Evolutionary conservation across 2,329 filamentous ascomycete genomes (phyloP), one percentile per base, ranked within the genome.

Genomic region (Sarocladium oryzae): DNA sequence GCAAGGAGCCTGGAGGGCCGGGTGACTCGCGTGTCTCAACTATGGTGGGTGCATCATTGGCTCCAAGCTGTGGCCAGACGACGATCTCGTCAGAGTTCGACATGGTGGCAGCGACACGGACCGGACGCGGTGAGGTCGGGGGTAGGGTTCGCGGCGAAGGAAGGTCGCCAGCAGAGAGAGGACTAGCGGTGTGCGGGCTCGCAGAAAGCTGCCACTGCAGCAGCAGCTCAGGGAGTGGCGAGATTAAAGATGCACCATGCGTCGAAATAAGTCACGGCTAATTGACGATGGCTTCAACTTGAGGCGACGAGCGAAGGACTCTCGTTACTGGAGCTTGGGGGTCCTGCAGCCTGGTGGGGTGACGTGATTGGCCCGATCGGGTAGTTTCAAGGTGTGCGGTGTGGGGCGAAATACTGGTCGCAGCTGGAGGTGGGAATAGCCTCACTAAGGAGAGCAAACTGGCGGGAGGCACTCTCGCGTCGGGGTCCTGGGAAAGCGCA

Each of bases 61-160:
- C 28, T 21, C 43, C 43, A 20, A 18, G 43, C n/a, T 30, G 24
- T 24, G 43, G 43, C 43, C 43, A 48, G 55, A 76, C 73, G 21
- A 77, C 66, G 51, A 78, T 76, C 60, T 78, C 74, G 56, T 77
- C 73, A 65, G 75, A 73, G 50, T 72, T 69, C 59, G 55, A 37
- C 38, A 56, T 57, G 38, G 54, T 54, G 30, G 52, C 57, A 24
- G 55, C 61, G 58, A 53, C 58, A 52, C 30, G 37, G 15, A 52
- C 62, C 63, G 62, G 65, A 52, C 62, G 68, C 52, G 70, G 66
- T 13, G 75, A 73, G 23, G 75, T 77, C 43, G 65, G 68, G 32
- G 74, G 69, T 53, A n/a, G n/a, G n/a, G n/a, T n/a, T n/a, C n/a
- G n/a, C n/a, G n/a, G n/a, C n/a, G n/a, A n/a, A n/a, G n/a, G n/a